phyloP scores from a whole-genome alignment of 805 yeast species.

The Starmerella bombicola region DNA sequence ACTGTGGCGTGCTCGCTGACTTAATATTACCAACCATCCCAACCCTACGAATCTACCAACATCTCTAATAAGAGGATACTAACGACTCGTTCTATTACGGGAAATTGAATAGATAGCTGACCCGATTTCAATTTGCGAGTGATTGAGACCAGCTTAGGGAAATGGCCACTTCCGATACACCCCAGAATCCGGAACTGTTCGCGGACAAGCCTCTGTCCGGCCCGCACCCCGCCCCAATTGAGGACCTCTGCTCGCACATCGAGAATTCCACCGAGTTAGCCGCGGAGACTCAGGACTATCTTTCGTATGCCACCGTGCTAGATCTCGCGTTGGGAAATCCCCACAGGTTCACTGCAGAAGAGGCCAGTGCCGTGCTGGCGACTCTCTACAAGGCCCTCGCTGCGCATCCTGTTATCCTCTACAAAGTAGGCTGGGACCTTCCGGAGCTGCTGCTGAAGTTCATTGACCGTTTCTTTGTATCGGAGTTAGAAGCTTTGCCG shows the following conservation, averaged over 20 bases:
- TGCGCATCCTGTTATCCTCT: conserved; percentile 38
- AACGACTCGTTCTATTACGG: too few relatives aligned
- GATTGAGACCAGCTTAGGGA: too few relatives aligned
- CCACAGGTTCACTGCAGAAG: conserved; percentile 35
- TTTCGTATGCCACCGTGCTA: conserved; percentile 59
- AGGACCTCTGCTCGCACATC: conserved; percentile 18
- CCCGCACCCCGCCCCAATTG: too few relatives aligned
- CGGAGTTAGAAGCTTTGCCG: conserved; percentile 20
- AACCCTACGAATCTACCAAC: too few relatives aligned
- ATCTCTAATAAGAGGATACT: too few relatives aligned
- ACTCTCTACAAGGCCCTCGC: conserved; percentile 33
- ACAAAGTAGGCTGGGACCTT: conserved; percentile 85
- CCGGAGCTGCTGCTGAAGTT: conserved; percentile 53
- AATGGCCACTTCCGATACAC: too few relatives aligned
- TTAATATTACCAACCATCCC: too few relatives aligned
- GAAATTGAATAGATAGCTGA: too few relatives aligned
- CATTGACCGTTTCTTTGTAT: conserved; percentile 26
- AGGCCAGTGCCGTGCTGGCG: conserved; percentile 29
- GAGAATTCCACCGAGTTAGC: conserved; percentile 13
- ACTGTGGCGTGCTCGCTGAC: too few relatives aligned
- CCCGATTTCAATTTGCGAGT: too few relatives aligned
- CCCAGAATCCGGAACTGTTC: too few relatives aligned
- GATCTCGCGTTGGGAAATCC: conserved; percentile 49
- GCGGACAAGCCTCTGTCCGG: too few relatives aligned
- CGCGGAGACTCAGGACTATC: conserved; percentile 43